Evolutionary conservation across 1,284 basidiomycete genomes (phyloP).

Genomic region (Cerioporus squamosus): DNA sequence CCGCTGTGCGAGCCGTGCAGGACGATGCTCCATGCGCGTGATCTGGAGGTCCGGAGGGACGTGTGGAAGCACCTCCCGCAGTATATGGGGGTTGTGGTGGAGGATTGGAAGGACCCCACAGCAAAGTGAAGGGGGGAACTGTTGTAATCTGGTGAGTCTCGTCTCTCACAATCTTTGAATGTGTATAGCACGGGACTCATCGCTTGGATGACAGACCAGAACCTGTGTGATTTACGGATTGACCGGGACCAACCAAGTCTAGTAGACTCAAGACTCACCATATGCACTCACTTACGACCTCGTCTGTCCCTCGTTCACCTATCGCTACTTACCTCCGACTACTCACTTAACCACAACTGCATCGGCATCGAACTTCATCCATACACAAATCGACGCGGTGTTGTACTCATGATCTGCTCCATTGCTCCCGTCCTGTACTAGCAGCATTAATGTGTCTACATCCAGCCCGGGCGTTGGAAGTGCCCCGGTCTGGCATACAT

Average conservation of each 20-base stretch:
- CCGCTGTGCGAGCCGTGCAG: conserved; percentile 26
- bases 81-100: conserved; percentile 24
- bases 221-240: neutral
- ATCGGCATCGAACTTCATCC: neutral
- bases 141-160: neutral
- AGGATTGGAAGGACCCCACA: conserved; percentile 24
- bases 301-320: no score
- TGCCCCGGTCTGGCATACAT: neutral
- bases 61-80: conserved; percentile 22
- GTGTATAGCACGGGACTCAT: neutral
- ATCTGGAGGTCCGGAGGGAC: conserved; percentile 21
- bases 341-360: neutral
- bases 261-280: conserved; percentile 4
- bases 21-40: conserved; percentile 24
- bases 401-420: conserved; percentile 3
- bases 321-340: neutral
- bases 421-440: neutral
- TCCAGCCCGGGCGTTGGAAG: no score
- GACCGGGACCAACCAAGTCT: neutral
- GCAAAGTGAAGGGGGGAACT: neutral
- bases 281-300: neutral
- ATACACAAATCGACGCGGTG: conserved; percentile 1
- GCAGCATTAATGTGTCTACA: neutral
- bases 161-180: no score
- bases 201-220: neutral